Base-by-base conservation (phyloP, 352 stramenopile species). In the Globisporangium viniferum region DNA sequence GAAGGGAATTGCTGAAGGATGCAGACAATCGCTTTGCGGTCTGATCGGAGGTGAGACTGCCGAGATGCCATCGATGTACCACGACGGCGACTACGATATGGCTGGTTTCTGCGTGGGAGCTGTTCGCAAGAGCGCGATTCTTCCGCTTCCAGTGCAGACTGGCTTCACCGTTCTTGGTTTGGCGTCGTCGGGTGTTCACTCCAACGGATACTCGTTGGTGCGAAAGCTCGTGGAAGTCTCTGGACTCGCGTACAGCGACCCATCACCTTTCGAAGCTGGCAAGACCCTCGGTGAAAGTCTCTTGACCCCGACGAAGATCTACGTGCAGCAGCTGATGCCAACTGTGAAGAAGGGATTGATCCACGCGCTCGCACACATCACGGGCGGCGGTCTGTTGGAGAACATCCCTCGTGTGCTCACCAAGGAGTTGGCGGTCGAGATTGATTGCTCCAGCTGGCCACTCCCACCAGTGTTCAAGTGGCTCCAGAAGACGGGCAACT, bases 31-130 rank as follows among this genome's bases (percentile, higher is more conserved):
- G 49, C 78, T 89, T 56, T 99, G 97, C 77, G 97, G 95, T 48
- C 81, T 99, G 54, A 98, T 99, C 73, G 97, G 97, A 44, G 85
- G 90, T 59, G 96, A 99, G 77, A 99, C 97, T 46, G 98, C 98
- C 41, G 98, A 99, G 75, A 99, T 99, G 97, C 97, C 98, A 41
- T 98, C 92, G 49, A 99, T 99, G 95, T 99, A 99, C 81, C 84
- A 94, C 62, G 86, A 91, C 46, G 97, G 97, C 44, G 97, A 99
- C 74, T 99, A 99, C 76, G 98, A 99, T 84, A 89, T 99, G 71
- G 98, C 97, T 54, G 98, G 98, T 53, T 99, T 99, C 74, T 97
- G 89, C 65, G 97, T 99, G 18, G 98, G 98, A 67, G 97, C 98
- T 27, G 97, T 99, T 48, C 76, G 79, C 68, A 94, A 96, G 79